Conservation (phyloP, 768 basidiomycete species). For the Pleurotus djamor region DNA sequence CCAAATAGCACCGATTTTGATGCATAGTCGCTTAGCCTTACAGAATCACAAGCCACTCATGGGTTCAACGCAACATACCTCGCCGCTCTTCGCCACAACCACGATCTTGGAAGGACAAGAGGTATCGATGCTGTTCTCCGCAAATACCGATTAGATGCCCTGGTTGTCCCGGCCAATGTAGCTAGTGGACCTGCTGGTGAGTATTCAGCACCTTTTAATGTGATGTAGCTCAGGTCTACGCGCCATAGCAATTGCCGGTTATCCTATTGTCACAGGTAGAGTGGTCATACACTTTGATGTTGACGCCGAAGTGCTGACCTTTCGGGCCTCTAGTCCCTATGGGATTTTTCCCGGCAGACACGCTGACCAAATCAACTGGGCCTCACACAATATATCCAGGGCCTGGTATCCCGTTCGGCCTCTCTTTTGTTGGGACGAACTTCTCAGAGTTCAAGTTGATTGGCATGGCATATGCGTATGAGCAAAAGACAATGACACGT, state of each 20-base stretch:
- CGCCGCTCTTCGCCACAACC: constrained; percentile 38
- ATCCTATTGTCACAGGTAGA: constrained; percentile 63
- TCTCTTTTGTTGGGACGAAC: constrained; percentile 61
- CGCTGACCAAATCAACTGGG: constrained; percentile 34
- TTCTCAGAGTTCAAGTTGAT: constrained; percentile 60
- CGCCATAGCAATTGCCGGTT: constrained; percentile 54
- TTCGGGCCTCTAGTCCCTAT: constrained; percentile 43
- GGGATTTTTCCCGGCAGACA: constrained; percentile 52
- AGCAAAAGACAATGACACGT: constrained; percentile 58
- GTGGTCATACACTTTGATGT: not conserved
- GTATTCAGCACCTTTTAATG: not conserved
- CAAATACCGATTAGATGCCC: constrained; percentile 44
- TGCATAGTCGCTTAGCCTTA: constrained; percentile 22
- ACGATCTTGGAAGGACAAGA: constrained; percentile 43
- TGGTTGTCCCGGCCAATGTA: constrained; percentile 44
- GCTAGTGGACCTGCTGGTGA: constrained; percentile 28
- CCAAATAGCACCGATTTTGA: not conserved
- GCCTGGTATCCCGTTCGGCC: constrained; percentile 59
- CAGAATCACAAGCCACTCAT: constrained; percentile 32
- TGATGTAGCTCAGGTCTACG: not conserved
- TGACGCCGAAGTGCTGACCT: not conserved
- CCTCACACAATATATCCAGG: constrained; percentile 43
- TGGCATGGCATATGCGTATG: constrained; percentile 60
- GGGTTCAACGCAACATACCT: constrained; percentile 43
- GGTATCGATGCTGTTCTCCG: constrained; percentile 56